A percentile compares a stretch with the other conserved stretches of the same genome.
Conservation (phyloP, 768 basidiomycete species). For the Aureoboletus auriporus region DNA sequence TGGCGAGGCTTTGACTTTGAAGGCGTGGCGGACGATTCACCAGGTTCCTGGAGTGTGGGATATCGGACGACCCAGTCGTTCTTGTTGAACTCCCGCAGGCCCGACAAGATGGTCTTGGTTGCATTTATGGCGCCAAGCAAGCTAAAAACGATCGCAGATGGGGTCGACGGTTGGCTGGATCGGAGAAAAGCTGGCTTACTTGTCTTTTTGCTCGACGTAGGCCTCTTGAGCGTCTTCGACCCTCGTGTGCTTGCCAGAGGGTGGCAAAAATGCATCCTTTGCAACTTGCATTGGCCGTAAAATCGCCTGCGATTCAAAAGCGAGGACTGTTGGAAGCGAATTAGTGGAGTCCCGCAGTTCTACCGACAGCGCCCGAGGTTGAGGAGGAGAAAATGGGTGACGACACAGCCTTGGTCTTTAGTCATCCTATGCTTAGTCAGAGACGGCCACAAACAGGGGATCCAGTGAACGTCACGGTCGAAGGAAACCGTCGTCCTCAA, state of each 20-base stretch:
- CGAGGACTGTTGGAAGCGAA: background rate
- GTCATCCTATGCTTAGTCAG: slow-evolving; percentile 20
- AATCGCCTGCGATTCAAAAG: slow-evolving; percentile 3
- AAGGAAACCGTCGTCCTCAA: background rate
- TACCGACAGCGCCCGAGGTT: background rate
- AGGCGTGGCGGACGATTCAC: slow-evolving; percentile 23
- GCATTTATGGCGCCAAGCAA: slow-evolving; percentile 75
- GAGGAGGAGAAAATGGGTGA: background rate
- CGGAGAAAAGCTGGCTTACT: slow-evolving; percentile 41
- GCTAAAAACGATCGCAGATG: slow-evolving; percentile 3
- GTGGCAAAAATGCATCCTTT: slow-evolving; percentile 12
- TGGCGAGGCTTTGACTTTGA: slow-evolving; percentile 31
- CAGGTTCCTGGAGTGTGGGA: slow-evolving; percentile 58
- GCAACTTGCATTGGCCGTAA: slow-evolving; percentile 12
- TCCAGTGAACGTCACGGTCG: background rate
- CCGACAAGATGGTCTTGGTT: slow-evolving; percentile 62
- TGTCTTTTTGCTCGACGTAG: slow-evolving; percentile 71
- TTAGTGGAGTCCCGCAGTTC: background rate
- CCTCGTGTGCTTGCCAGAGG: slow-evolving; percentile 35
- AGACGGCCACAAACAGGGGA: background rate
- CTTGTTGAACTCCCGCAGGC: slow-evolving; percentile 78
- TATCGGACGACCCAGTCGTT: slow-evolving; percentile 87
- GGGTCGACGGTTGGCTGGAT: background rate
- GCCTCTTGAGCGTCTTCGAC: slow-evolving; percentile 73
- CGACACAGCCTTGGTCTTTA: slow-evolving; percentile 8